Evolutionary conservation across 2,329 filamentous ascomycete genomes (phyloP).

Genomic region (Xylaria sp.): DNA sequence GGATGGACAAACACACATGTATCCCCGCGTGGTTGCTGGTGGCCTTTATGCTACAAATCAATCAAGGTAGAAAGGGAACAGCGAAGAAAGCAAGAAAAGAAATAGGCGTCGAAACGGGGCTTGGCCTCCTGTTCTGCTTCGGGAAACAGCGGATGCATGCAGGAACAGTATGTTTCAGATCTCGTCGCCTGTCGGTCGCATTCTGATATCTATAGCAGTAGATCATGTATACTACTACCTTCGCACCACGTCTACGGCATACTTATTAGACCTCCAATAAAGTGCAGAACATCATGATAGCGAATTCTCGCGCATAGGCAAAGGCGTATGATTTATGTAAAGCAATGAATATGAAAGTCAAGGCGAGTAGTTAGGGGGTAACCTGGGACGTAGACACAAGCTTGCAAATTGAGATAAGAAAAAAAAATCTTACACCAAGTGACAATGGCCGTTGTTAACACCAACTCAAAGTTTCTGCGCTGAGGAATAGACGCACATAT

Average conservation of each 20-base stretch:
- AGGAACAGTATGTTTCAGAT: conserved; percentile 22
- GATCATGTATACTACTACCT: not conserved
- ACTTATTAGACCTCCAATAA: too few species aligned
- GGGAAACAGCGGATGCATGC: conserved; percentile 15
- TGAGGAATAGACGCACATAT: too few species aligned
- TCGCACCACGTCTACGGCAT: too few species aligned
- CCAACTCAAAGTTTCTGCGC: too few species aligned
- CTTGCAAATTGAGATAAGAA: not conserved
- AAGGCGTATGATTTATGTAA: not conserved
- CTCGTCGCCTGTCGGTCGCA: conserved; percentile 12
- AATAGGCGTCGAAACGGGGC: not conserved
- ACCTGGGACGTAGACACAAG: not conserved
- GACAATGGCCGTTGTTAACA: too few species aligned
- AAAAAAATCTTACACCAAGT: too few species aligned
- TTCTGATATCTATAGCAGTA: conserved; percentile 5
- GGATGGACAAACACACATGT: conserved; percentile 13
- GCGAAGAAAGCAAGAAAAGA: not conserved
- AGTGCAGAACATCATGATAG: not conserved
- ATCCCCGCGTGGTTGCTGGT: not conserved
- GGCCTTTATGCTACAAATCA: not conserved
- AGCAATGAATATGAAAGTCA: too few species aligned
- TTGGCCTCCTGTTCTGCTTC: conserved; percentile 4
- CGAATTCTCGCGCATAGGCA: not conserved
- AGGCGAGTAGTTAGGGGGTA: too few species aligned
- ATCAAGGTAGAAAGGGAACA: not conserved